Conservation (phyloP, 2,329 filamentous ascomycete species). For the Penicillium oxalicum region DNA sequence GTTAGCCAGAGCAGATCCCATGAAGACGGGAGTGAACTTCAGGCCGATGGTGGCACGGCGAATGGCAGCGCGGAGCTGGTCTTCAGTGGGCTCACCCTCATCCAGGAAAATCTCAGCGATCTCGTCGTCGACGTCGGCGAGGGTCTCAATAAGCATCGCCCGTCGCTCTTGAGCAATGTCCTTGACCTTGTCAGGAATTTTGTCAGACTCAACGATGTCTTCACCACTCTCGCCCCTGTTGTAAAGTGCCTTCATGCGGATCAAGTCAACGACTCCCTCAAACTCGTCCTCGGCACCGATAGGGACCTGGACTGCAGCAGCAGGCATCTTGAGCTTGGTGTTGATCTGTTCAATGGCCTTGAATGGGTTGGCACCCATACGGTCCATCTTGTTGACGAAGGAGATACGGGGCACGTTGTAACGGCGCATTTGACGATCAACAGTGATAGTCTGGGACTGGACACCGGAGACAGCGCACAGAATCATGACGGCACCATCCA, state of each 20-base stretch:
- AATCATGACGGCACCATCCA: constrained; percentile 98
- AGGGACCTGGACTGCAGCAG: constrained; percentile 88
- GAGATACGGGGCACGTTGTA: constrained; percentile 95
- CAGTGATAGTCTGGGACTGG: constrained; percentile 95
- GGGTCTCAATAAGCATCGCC: constrained; percentile 80
- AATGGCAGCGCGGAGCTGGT: constrained; percentile 88
- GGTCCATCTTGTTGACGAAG: constrained; percentile 99
- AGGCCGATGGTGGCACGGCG: constrained; percentile 79
- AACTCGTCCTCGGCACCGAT: constrained; percentile 91
- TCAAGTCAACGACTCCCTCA: constrained; percentile 83
- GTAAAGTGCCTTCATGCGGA: constrained; percentile 89
- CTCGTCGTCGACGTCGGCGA: constrained; percentile 96
- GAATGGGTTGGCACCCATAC: constrained; percentile 97
- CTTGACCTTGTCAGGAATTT: constrained; percentile 73
- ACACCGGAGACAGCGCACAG: constrained; percentile 95
- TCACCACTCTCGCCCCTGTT: constrained; percentile 81
- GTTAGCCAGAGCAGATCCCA: constrained; percentile 92
- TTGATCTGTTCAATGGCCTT: constrained; percentile 98
- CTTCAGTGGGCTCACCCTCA: constrained; percentile 68
- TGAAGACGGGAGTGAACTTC: constrained; percentile 91
- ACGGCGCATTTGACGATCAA: constrained; percentile 96
- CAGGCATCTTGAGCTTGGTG: constrained; percentile 85
- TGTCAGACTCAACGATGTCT: constrained; percentile 66
- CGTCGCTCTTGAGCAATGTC: constrained; percentile 76
- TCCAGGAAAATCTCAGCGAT: constrained; percentile 94